Percentiles rank a stretch among this genome's conserved stretches.
Evolutionary conservation across 352 stramenopile genomes (phyloP).

Genomic region (Phytophthora melonis): DNA sequence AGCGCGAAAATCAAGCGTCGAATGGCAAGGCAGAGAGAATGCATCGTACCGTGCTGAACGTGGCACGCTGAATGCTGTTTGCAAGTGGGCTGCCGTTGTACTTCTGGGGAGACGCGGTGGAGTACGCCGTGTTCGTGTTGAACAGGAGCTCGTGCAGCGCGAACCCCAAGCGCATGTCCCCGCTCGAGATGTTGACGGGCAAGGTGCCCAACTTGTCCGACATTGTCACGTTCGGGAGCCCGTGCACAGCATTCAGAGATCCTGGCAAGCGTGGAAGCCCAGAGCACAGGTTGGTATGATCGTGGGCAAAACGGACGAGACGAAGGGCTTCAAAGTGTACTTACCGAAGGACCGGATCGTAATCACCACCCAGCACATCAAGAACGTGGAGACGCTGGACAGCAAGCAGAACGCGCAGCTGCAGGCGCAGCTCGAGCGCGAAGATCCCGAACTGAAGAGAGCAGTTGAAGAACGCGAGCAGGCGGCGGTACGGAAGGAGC

Average conservation of each 20-base stretch:
- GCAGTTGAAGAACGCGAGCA: too few species aligned
- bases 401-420: slow-evolving; percentile 8
- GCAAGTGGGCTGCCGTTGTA: slow-evolving; percentile 24
- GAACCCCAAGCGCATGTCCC: slow-evolving; percentile 18
- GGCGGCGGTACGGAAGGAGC: slow-evolving; percentile 1
- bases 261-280: slow-evolving; percentile 4
- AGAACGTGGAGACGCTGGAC: too few species aligned
- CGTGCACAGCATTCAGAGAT: slow-evolving; percentile 18
- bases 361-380: not conserved
- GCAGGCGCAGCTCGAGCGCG: not conserved
- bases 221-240: slow-evolving; percentile 16
- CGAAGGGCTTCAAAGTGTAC: too few species aligned
- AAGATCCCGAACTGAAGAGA: not conserved
- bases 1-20: slow-evolving; percentile 27
- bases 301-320: too few species aligned
- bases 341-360: too few species aligned
- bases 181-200: slow-evolving; percentile 16
- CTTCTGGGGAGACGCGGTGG: slow-evolving; percentile 40
- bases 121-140: slow-evolving; percentile 41
- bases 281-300: not conserved
- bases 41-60: slow-evolving; percentile 45
- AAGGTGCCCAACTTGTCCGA: not conserved
- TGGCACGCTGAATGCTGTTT: slow-evolving; percentile 41
- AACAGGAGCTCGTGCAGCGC: slow-evolving; percentile 34
- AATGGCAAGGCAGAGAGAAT: slow-evolving; percentile 44